A percentile compares a stretch with the other conserved stretches of the same genome.
Conservation (phyloP, 2,329 filamentous ascomycete species). For the Aureobasidium lini region DNA sequence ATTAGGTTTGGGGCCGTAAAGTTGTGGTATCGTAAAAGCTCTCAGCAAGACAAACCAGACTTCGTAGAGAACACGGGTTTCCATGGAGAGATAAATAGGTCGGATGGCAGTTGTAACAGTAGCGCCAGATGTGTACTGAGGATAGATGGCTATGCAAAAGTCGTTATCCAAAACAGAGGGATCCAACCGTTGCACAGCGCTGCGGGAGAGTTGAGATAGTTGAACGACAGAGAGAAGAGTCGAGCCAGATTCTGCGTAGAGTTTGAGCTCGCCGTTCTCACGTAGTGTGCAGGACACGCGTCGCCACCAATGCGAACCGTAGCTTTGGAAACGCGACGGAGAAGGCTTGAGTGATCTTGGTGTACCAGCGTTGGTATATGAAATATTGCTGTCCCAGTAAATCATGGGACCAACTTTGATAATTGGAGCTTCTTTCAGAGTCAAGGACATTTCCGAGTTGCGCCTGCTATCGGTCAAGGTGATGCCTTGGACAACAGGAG, state of each 20-base stretch:
- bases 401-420: constrained; percentile 72
- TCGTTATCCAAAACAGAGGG: constrained; percentile 86
- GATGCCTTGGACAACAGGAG: constrained; percentile 18
- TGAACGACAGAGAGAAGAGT: constrained; percentile 76
- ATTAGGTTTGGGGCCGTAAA: constrained; percentile 60
- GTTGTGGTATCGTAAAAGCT: constrained; percentile 84
- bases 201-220: constrained; percentile 79
- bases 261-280: constrained; percentile 88
- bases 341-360: constrained; percentile 37
- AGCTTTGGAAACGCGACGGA: constrained; percentile 49
- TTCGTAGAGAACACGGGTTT: constrained; percentile 84
- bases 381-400: constrained; percentile 69
- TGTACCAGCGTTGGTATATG: constrained; percentile 38
- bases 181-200: constrained; percentile 84
- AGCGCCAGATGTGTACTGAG: constrained; percentile 73
- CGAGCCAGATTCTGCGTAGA: constrained; percentile 79
- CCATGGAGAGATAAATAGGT: constrained; percentile 83
- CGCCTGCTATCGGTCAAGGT: constrained; percentile 29
- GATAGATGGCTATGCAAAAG: constrained; percentile 91
- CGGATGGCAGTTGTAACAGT: constrained; percentile 63
- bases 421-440: constrained; percentile 66
- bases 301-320: constrained; percentile 64
- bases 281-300: constrained; percentile 87
- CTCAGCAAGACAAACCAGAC: constrained; percentile 92
- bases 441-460: constrained; percentile 42